Conservation (phyloP, 2,329 filamentous ascomycete genomes). For the Sporothrix dimorphospora region DNA sequence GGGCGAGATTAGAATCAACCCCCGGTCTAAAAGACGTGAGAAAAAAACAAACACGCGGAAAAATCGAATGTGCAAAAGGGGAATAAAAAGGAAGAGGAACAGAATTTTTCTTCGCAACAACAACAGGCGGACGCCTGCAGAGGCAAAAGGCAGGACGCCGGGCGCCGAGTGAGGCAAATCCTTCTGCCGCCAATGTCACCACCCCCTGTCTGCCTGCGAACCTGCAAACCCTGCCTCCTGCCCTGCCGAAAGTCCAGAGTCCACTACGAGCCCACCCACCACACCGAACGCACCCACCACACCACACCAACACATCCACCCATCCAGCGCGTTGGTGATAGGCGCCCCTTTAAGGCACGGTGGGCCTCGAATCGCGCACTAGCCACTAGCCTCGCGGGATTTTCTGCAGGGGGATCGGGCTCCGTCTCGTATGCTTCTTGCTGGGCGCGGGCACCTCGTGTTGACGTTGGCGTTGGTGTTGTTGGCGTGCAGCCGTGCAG, state of each 20-base stretch:
- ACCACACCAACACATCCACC: not conserved
- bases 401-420: constrained; percentile 19
- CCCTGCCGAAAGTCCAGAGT: not conserved
- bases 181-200: not conserved
- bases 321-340: constrained; percentile 10
- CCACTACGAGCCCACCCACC: not conserved
- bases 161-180: not conserved
- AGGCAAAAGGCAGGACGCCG: not conserved
- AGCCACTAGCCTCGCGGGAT: constrained; percentile 18
- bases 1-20: not conserved
- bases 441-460: not conserved
- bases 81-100: not conserved
- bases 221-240: not conserved
- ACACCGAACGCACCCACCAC: constrained; percentile 12
- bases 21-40: not conserved
- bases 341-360: constrained; percentile 19
- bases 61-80: not conserved
- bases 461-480: not conserved
- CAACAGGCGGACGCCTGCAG: not conserved
- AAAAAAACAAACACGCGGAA: not conserved
- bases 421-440: constrained; percentile 1
- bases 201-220: not conserved
- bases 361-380: constrained; percentile 20
- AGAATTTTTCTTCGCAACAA: not conserved
- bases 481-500: not conserved